phyloP scores from a whole-genome alignment of 2,329 filamentous ascomycete genomes.

The Sclerotinia nivalis region DNA sequence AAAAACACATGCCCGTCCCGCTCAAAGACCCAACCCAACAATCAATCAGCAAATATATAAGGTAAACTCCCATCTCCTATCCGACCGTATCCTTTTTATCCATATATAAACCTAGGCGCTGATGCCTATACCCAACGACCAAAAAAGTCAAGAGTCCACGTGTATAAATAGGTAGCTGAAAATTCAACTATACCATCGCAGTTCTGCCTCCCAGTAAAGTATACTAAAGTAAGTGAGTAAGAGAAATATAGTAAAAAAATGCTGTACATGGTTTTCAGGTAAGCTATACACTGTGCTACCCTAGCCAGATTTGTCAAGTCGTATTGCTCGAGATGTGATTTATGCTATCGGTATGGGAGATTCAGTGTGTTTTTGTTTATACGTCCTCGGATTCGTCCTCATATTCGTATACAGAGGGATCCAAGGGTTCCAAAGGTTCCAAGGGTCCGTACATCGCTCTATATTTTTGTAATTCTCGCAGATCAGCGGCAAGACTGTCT shows the following conservation, averaged over 20 bases:
- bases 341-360: neutral
- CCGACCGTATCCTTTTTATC: conserved; percentile 15
- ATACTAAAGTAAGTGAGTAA: conserved; percentile 16
- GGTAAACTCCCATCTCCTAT: conserved; percentile 19
- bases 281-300: conserved; percentile 14
- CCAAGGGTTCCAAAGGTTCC: neutral
- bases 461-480: conserved; percentile 64
- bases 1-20: neutral
- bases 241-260: conserved; percentile 16
- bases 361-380: neutral
- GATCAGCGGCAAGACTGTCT: conserved; percentile 57
- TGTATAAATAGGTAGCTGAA: conserved; percentile 6
- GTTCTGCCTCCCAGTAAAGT: conserved; percentile 16
- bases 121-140: conserved; percentile 18
- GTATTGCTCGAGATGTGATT: neutral
- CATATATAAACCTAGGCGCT: conserved; percentile 21
- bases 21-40: conserved; percentile 1
- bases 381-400: conserved; percentile 19
- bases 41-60: conserved; percentile 10
- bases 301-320: conserved; percentile 10
- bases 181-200: conserved; percentile 6
- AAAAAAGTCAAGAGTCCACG: conserved; percentile 13
- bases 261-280: conserved; percentile 15
- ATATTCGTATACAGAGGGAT: neutral
- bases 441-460: conserved; percentile 43